A percentile compares a stretch with the other conserved stretches of the same genome.
These are phyloP conservation scores for Astrothelium macrocarpum DNA, from an alignment of 495 filamentous ascomycete species.

Conservation along the genomic window DNA sequence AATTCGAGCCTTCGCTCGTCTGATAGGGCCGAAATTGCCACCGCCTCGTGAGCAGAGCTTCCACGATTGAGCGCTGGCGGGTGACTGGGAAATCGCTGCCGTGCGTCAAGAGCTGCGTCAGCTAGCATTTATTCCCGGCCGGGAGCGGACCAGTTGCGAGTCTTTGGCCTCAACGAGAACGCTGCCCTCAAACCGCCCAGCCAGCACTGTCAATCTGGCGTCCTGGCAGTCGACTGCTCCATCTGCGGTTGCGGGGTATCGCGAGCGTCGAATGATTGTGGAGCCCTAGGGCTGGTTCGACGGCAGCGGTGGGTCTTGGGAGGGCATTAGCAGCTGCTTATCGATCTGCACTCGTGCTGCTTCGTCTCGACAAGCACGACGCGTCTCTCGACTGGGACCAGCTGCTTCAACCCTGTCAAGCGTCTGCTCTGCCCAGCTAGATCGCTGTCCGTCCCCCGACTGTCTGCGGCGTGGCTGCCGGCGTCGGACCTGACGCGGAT, in stretches of 20 bases:
- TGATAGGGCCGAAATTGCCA: too few species aligned
- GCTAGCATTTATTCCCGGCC: not conserved
- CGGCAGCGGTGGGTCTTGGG: not conserved
- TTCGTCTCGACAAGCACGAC: slow-evolving; percentile 1
- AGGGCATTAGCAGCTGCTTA: not conserved
- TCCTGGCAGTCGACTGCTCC: not conserved
- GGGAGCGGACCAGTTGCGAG: not conserved
- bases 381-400: not conserved
- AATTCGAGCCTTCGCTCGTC: too few species aligned
- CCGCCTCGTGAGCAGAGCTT: too few species aligned
- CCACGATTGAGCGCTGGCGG: too few species aligned
- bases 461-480: not conserved
- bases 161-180: not conserved
- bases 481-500: not conserved
- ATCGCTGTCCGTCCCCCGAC: not conserved
- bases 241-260: not conserved
- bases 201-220: not conserved
- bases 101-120: slow-evolving; percentile 4
- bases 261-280: not conserved
- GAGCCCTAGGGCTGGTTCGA: not conserved
- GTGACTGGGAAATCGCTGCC: slow-evolving; percentile 2
- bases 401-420: not conserved
- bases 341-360: not conserved
- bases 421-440: not conserved
- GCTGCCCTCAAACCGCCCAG: not conserved